Evolutionary conservation across 306 rosid genomes (phyloP), one percentile per base, ranked within the genome.

Genomic region (Trifolium subterraneum): DNA sequence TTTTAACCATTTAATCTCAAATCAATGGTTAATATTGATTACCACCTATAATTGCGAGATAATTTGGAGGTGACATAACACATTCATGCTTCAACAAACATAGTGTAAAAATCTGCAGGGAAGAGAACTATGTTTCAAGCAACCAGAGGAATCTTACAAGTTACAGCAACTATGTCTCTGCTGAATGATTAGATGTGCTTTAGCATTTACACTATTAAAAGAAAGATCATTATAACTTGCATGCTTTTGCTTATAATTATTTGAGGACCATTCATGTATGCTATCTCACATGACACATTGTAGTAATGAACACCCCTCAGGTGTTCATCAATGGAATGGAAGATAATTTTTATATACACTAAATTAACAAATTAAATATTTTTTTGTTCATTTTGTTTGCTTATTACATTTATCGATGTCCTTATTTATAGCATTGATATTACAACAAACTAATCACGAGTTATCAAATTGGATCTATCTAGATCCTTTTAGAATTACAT

Each of bases 181-280:
- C 14, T 72, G 19, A 47, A 73, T 68, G 10, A 52, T 78, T 50
- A 69, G 68, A 77, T 23, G 35, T 75, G 54, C 55, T 78, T 68
- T 59, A 22, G 61, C 42, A 52, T 60, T 76, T 72, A 19, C 25
- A 20, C 22, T 42, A 22, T 58, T 14, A 3, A 61, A 67, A 78
- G 50, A 70, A 59, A 54, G 2, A 61, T 74, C 25, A 60, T 58
- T 60, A 42, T 35, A 27, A 47, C 33, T 19, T 76, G 80, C 80
- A 42, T 64, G 80, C 39, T 66, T 47, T 52, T 64, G 18, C 41
- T 50, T 61, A 80, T 84, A 42, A 82, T 86, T 71, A 76, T 14
- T 70, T 73, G 29, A 62, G 84, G 86, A 72, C 76, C 76, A 69
- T 66, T 74, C 70, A 41, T 80, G 68, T 65, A 71, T 54, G 51